Base-by-base conservation (phyloP, 1,284 basidiomycete genomes). In the Laetiporus sulphureus region DNA sequence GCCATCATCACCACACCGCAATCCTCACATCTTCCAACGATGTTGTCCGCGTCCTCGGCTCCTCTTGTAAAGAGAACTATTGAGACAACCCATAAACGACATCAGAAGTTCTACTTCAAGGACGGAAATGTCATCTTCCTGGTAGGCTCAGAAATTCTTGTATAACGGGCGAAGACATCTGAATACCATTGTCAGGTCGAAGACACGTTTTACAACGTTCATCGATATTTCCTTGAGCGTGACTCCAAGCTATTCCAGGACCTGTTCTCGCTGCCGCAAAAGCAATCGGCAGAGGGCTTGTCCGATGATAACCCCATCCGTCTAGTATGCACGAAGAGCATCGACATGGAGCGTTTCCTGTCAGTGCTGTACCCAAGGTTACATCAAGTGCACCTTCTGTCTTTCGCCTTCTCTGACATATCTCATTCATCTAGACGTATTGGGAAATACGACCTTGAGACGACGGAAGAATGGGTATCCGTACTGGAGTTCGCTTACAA, bases 81-180 rank as follows among this genome's bases (percentile, higher is more conserved):
- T n/a, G 25, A 27, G 7, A 13, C 25, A 27, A 7, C 25, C 13
- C 25, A 13, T 7, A 27, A 6, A 34, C n/a, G 32, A n/a, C 36
- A 37, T 18, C 23, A 37, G 8, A 22, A 31, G 11, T 40, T n/a
- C 21, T 40, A 40, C 38, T 32, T 40, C 38, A 21, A 32, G 2
- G 38, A 40, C 25, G 38, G 38, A 16, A 40, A 32, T 19, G n/a
- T 24, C 18, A 24, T 40, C 10, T 40, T 40, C 30, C n/a, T 32
- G 21, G 30, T 32, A 15, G 5, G 38, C 13, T 13, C 8, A 27
- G 25, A 11, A n/a, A n/a, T n/a, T n/a, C n/a, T n/a, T n/a, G n/a
- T n/a, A n/a, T n/a, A n/a, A n/a, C n/a, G n/a, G n/a, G n/a, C n/a
- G n/a, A n/a, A n/a, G n/a, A n/a, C n/a, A n/a, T n/a, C n/a, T n/a